Conservation (phyloP, 2,329 filamentous ascomycete genomes). For the Diaporthe eres region DNA sequence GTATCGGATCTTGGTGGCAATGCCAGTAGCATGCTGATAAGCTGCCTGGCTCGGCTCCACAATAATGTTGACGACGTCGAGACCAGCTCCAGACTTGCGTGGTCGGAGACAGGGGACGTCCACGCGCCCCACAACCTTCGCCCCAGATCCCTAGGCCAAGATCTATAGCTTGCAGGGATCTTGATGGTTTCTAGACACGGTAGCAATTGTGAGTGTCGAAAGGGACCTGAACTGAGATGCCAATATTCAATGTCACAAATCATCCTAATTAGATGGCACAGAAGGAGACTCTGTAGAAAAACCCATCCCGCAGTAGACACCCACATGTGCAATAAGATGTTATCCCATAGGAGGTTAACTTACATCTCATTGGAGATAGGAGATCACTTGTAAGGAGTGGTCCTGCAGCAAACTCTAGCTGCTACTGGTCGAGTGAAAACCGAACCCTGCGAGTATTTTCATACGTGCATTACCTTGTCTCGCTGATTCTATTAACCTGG, state of each 20-base stretch:
- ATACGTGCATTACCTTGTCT: too few relatives aligned
- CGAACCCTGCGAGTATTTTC: too few relatives aligned
- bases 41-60: conserved; percentile 3
- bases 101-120: background rate
- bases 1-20: background rate
- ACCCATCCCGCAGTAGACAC: background rate
- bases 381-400: too few relatives aligned
- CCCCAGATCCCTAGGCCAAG: background rate
- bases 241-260: background rate
- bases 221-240: background rate
- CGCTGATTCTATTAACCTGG: too few relatives aligned
- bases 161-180: background rate
- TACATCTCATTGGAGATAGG: too few relatives aligned
- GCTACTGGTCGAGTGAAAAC: too few relatives aligned
- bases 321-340: background rate
- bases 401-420: too few relatives aligned
- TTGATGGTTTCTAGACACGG: background rate
- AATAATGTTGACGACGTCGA: background rate
- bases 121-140: background rate
- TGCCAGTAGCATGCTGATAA: conserved; percentile 8
- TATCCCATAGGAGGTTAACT: too few relatives aligned
- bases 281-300: background rate
- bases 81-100: background rate
- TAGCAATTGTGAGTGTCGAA: background rate
- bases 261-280: too few relatives aligned